Evolutionary conservation across 495 filamentous ascomycete species (phyloP), one percentile per base, ranked within the genome.

Genomic region (Trichoderma asperelloides): DNA sequence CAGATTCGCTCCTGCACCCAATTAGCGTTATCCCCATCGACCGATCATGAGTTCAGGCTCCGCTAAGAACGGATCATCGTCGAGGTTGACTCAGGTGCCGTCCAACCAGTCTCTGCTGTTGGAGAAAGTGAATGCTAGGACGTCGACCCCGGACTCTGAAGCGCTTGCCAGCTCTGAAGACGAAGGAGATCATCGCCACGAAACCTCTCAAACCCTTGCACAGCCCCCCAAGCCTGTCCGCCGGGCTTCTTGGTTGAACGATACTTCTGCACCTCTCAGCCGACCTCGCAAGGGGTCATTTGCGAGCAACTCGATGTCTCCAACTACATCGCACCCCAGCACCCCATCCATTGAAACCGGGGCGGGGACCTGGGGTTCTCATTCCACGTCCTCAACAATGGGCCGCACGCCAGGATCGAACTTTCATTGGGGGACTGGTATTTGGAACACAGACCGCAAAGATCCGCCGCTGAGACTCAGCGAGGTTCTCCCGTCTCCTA

Each of bases 111-210:
- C 85, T 37, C 79, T 89, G 30, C 79, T 90, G 63, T 81, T 90
- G 23, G 91, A 95, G 67, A 93, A 90, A 74, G 79, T 88, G 65
- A 88, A 90, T 70, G 86, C 90, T 70, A 88, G 89, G 27, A 65
- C 64, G 66, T 92, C 92, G 21, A 96, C 93, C 7, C 93, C 93
- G 18, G 93, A 96, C 72, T 96, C 93, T 8, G 93, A 97, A 73
- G 93, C 93, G 51, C 79, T 97, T 62, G 91, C 90, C 45, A 96
- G 93, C 68, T 96, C 93, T 3, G 93, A 97, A 73, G 93, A 97
- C 71, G 93, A 97, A 74, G 84, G 79, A 41, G 92, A 89, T 60
- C 83, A 79, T 66, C 81, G 81, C 47, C 82, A 81, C 72, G 84
- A 82, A 37, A 72, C 70, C 23, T 72, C 70, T 43, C 82, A 78